Evolutionary conservation across 106 monocot species (phyloP).

Genomic region (Chionographis japonica): DNA sequence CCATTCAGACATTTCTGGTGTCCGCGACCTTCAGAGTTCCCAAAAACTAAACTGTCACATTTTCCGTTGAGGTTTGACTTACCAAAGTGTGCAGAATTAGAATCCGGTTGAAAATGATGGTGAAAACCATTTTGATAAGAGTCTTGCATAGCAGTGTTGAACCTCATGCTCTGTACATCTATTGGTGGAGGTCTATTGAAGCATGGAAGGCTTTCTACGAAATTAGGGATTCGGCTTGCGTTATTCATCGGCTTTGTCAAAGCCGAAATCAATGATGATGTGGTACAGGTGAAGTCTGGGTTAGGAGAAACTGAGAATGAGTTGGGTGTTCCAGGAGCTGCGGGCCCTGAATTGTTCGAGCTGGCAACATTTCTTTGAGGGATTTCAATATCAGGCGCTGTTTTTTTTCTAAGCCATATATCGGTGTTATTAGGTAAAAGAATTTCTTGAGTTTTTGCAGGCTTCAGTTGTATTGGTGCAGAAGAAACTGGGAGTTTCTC

Average conservation of each 20-base stretch:
- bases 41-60: neutral
- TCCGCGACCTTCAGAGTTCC: conserved; percentile 5
- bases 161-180: conserved; percentile 11
- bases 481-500: conserved; percentile 11
- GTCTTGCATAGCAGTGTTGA: neutral
- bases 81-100: neutral
- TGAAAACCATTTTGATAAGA: conserved; percentile 11
- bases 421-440: conserved; percentile 11
- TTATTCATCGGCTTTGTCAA: conserved; percentile 16
- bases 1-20: conserved; percentile 4
- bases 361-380: conserved; percentile 10
- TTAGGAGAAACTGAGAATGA: conserved; percentile 15
- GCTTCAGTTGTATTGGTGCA: conserved; percentile 13
- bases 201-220: conserved; percentile 21
- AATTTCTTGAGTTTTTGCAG: conserved; percentile 10
- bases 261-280: conserved; percentile 8
- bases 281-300: conserved; percentile 5
- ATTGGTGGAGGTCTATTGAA: conserved; percentile 1
- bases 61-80: conserved; percentile 11
- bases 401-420: conserved; percentile 24
- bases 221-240: neutral
- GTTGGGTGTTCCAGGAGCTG: neutral
- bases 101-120: conserved; percentile 4
- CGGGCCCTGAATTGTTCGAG: neutral
- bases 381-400: neutral